Evolutionary conservation across 2,329 filamentous ascomycete species (phyloP), one percentile per base, ranked within the genome.

Genomic region (Berkeleyomyces rouxiae): DNA sequence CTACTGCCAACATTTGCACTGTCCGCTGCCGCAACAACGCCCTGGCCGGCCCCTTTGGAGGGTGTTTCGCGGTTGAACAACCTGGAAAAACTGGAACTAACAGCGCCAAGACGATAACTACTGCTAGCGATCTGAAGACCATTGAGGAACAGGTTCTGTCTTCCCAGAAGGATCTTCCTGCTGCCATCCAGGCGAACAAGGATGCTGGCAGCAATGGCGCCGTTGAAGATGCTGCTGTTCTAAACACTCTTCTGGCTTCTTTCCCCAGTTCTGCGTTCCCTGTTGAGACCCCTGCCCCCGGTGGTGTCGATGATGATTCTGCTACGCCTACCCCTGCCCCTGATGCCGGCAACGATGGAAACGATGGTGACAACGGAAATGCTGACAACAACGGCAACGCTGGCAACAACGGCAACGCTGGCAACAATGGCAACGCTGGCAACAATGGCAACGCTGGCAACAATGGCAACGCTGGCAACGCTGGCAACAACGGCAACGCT

Each of bases 21-120:
- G 74, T 83, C 23, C 77, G 81, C 43, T 83, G 81, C 74, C 75
- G 79, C 23, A 84, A 84, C 73, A 79, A 77, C 63, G 79, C 80
- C 3, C 70, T 77, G 3, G 79, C 79, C 7, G 79, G 80, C 3
- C 79, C 79, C 10, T 83, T 83, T 62, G 78, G 79, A 46, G 77
- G 81, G 59, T 84, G 81, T 71, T 78, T 83, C 69, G 72, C 80
- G 1, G 75, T 83, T 16, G 77, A 82, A 69, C 82, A 84, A 68
- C 71, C 72, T 39, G 80, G 82, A 66, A 67, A 70, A 0, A 64
- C 74, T 55, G 75, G 70, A 58, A 69, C 68, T 63, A 80, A 80
- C 71, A 74, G 71, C 0, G 71, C 77, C 2, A 68, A 72, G 58
- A 73, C 71, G 59, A 78, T 84, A 67, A 63, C 68, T 4, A 82